Evolutionary conservation across 2,329 filamentous ascomycete species (phyloP).

Genomic region (Aspergillus fumigatiaffinis): DNA sequence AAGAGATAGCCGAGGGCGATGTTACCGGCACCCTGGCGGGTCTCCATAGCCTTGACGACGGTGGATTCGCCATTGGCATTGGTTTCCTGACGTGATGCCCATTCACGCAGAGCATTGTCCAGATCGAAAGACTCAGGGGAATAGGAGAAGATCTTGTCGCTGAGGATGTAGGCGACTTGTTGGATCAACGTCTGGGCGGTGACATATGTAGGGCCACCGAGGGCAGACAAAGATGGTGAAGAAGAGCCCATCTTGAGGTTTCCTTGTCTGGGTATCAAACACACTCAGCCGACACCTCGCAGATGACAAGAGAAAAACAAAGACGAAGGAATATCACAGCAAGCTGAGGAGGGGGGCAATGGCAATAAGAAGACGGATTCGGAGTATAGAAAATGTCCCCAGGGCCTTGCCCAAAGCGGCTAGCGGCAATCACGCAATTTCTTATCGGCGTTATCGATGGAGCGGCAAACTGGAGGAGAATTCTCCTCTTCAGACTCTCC

Average conservation of each 20-base stretch:
- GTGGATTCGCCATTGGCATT: constrained; percentile 83
- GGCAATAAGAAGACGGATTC: constrained; percentile 11
- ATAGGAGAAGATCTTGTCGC: constrained; percentile 96
- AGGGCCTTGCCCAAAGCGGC: constrained; percentile 23
- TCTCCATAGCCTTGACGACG: constrained; percentile 75
- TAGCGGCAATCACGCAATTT: constrained; percentile 36
- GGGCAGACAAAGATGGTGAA: constrained; percentile 50
- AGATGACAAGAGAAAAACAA: constrained; percentile 20
- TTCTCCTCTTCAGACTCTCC: constrained; percentile 15
- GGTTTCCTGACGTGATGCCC: constrained; percentile 64
- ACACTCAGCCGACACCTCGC: constrained; percentile 19
- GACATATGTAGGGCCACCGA: constrained; percentile 85
- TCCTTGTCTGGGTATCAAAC: constrained; percentile 24
- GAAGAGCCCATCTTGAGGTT: constrained; percentile 27
- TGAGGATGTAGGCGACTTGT: constrained; percentile 91
- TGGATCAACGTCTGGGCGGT: constrained; percentile 92
- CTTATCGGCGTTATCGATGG: constrained; percentile 34
- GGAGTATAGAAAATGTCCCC: constrained; percentile 27
- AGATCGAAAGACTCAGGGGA: constrained; percentile 91
- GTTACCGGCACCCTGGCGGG: constrained; percentile 80
- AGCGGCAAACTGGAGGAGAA: constrained; percentile 4
- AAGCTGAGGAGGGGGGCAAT: constrained; percentile 12
- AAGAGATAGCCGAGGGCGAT: constrained; percentile 96
- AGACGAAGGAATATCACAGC: constrained; percentile 16
- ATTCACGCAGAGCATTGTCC: constrained; percentile 75